Conservation (phyloP, 2,329 filamentous ascomycete genomes). For the Calonectria pteridis region DNA sequence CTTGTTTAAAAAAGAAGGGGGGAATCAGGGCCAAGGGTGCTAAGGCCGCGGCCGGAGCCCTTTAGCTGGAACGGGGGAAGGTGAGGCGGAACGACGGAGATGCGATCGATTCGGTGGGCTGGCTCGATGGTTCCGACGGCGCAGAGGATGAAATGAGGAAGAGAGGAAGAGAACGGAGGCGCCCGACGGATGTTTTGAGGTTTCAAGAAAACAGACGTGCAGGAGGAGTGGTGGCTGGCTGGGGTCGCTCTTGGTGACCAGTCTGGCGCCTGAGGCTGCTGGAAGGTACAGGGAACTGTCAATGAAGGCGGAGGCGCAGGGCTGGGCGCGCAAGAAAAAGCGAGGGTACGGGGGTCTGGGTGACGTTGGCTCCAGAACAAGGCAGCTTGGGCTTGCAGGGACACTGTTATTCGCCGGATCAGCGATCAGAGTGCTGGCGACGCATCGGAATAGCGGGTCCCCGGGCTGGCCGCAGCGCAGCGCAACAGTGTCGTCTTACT, state of each 20-base stretch:
- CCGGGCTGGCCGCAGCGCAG: slow-evolving; percentile 5
- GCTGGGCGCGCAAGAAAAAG: slow-evolving; percentile 6
- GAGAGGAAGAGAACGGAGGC: not conserved
- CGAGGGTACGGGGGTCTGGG: slow-evolving; percentile 13
- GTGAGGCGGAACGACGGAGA: not conserved
- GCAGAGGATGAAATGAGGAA: not conserved
- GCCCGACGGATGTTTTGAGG: slow-evolving; percentile 15
- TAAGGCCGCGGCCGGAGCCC: slow-evolving; percentile 17
- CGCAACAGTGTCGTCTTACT: not conserved
- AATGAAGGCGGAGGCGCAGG: slow-evolving; percentile 24
- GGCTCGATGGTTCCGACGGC: not conserved
- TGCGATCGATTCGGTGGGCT: not conserved
- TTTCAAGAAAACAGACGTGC: slow-evolving; percentile 13
- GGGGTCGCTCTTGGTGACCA: slow-evolving; percentile 8
- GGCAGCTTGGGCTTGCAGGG: slow-evolving; percentile 25
- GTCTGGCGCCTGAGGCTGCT: slow-evolving; percentile 22
- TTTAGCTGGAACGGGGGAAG: slow-evolving; percentile 10
- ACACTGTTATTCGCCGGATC: slow-evolving; percentile 35
- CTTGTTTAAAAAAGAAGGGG: slow-evolving; percentile 23
- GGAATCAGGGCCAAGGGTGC: slow-evolving; percentile 18
- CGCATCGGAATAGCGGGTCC: slow-evolving; percentile 38
- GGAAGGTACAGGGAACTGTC: slow-evolving; percentile 12
- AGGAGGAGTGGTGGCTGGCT: slow-evolving; percentile 10
- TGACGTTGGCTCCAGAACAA: slow-evolving; percentile 28
- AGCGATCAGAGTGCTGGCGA: slow-evolving; percentile 22